Evolutionary conservation across 1,139 yeast species (phyloP).

Genomic region (Pichia cactophila): DNA sequence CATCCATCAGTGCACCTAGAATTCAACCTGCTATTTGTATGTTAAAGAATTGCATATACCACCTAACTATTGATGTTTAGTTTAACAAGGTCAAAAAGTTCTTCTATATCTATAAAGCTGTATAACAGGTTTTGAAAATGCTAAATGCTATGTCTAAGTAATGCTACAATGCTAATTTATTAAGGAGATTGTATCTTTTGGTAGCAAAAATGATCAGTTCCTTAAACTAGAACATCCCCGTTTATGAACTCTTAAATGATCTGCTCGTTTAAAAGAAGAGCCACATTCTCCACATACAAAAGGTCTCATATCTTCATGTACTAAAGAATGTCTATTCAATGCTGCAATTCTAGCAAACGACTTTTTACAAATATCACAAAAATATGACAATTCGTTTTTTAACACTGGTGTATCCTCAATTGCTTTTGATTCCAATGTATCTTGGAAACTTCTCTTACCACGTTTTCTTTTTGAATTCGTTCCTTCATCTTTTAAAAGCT

Average conservation of each 20-base stretch:
- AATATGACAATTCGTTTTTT: neutral
- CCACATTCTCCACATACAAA: conserved; percentile 22
- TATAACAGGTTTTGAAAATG: neutral
- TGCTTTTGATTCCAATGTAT: neutral
- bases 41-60: no score
- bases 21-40: no score
- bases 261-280: conserved; percentile 23
- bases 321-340: conserved; percentile 20
- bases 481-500: neutral
- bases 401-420: neutral
- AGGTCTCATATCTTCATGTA: conserved; percentile 23
- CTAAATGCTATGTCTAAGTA: neutral
- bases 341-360: conserved; percentile 22
- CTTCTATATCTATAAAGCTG: no score
- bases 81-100: no score
- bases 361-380: conserved; percentile 20
- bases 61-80: no score
- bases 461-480: neutral
- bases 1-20: no score
- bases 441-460: neutral
- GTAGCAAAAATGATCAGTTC: neutral
- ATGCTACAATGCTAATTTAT: neutral
- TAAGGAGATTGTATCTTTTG: neutral
- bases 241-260: conserved; percentile 22
- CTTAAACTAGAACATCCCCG: conserved; percentile 3